Conservation (phyloP, 2,329 filamentous ascomycete species). For the Cladosporium sphaerospermum region DNA sequence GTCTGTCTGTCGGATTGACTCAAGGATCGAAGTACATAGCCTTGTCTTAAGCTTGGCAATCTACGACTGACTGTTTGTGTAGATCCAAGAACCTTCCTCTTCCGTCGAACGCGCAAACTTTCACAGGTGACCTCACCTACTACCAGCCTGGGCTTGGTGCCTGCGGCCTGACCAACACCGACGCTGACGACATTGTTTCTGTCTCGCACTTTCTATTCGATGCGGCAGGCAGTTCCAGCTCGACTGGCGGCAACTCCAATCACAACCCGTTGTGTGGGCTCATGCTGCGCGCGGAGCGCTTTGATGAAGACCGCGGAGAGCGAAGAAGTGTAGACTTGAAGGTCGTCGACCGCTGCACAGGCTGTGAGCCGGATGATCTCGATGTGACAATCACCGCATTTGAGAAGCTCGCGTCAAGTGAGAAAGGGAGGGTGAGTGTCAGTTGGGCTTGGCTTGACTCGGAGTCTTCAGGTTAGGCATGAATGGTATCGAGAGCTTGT, state of each 20-base stretch:
- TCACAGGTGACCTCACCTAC: slow-evolving; percentile 62
- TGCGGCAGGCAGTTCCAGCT: slow-evolving; percentile 39
- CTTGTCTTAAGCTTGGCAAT: not conserved
- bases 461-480: not conserved
- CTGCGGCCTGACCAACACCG: slow-evolving; percentile 55
- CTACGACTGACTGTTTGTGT: not conserved
- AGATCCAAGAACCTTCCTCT: slow-evolving; percentile 44
- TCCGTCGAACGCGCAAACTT: slow-evolving; percentile 46
- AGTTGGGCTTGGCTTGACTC: slow-evolving; percentile 28
- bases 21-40: slow-evolving; percentile 12
- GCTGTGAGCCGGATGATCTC: slow-evolving; percentile 43
- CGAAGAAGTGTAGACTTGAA: slow-evolving; percentile 52
- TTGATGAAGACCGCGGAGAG: slow-evolving; percentile 40
- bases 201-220: slow-evolving; percentile 65
- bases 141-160: slow-evolving; percentile 62
- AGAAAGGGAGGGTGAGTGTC: slow-evolving; percentile 26
- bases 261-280: slow-evolving; percentile 61
- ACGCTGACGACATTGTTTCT: slow-evolving; percentile 56
- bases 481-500: not conserved
- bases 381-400: slow-evolving; percentile 47
- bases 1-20: slow-evolving; percentile 36
- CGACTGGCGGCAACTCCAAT: slow-evolving; percentile 45
- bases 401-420: slow-evolving; percentile 36
- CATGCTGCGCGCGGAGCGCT: slow-evolving; percentile 56
- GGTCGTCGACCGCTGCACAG: slow-evolving; percentile 62